A percentile compares a stretch with the other conserved stretches of the same genome.
Conservation (phyloP, 768 basidiomycete genomes). For the Boletus speciosus region DNA sequence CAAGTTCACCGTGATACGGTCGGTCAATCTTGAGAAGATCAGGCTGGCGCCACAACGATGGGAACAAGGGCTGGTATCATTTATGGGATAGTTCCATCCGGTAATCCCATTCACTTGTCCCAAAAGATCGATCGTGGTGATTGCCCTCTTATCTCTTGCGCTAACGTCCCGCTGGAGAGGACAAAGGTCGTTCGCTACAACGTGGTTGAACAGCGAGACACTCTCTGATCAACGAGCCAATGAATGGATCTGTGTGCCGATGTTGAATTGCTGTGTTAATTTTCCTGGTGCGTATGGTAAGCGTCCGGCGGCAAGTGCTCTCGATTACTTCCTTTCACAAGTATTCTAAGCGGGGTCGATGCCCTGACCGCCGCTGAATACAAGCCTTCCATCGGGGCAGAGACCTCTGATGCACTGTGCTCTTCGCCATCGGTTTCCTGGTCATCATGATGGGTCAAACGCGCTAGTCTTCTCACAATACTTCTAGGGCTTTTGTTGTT, state of each 20-base stretch:
- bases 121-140: conserved; percentile 2
- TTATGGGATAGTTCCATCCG: neutral
- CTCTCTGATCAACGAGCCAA: neutral
- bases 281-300: neutral
- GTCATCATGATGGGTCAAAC: neutral
- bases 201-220: neutral
- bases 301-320: neutral
- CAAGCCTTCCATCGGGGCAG: too few relatives aligned
- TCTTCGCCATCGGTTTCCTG: neutral
- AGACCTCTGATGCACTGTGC: neutral
- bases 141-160: neutral
- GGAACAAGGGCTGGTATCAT: neutral
- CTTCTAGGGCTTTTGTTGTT: neutral
- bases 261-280: neutral
- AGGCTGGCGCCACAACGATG: neutral
- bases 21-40: conserved; percentile 14
- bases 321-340: neutral
- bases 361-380: too few relatives aligned
- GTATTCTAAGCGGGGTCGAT: neutral
- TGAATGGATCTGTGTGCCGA: neutral
- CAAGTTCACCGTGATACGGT: neutral
- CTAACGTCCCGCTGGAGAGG: neutral
- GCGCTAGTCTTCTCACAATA: neutral
- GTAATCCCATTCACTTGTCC: neutral
- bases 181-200: neutral